phyloP scores from a whole-genome alignment of 176 grass and related monocot species.

The Oryza glaberrima region DNA sequence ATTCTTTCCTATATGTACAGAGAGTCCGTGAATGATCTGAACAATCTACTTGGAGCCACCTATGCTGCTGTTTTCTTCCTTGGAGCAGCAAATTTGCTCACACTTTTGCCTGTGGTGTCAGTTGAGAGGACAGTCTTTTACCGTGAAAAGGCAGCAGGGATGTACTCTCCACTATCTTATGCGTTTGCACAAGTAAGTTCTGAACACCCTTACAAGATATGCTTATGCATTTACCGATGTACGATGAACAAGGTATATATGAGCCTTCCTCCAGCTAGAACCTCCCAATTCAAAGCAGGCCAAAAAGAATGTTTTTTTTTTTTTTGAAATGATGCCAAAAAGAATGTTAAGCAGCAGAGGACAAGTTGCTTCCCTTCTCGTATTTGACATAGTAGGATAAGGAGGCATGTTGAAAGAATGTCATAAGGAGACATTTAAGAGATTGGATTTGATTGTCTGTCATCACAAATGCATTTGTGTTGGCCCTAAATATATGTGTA shows the following conservation, averaged over 20 bases:
- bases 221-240: background rate
- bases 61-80: conserved; percentile 72
- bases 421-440: background rate
- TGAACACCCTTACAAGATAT: conserved; percentile 1
- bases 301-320: background rate
- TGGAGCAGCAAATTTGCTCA: conserved; percentile 50
- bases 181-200: conserved; percentile 75
- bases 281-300: background rate
- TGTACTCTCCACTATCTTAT: conserved; percentile 75
- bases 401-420: background rate
- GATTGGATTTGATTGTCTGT: background rate
- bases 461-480: background rate
- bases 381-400: background rate
- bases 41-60: conserved; percentile 56
- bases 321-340: background rate
- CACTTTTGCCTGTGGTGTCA: conserved; percentile 56
- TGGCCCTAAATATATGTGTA: background rate
- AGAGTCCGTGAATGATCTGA: conserved; percentile 48
- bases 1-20: conserved; percentile 47
- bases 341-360: background rate
- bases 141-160: conserved; percentile 76
- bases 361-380: background rate
- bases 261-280: background rate
- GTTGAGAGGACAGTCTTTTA: conserved; percentile 80
- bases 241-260: background rate